Base-by-base conservation (phyloP, 257 asterid species). In the Solanum chmielewskii region DNA sequence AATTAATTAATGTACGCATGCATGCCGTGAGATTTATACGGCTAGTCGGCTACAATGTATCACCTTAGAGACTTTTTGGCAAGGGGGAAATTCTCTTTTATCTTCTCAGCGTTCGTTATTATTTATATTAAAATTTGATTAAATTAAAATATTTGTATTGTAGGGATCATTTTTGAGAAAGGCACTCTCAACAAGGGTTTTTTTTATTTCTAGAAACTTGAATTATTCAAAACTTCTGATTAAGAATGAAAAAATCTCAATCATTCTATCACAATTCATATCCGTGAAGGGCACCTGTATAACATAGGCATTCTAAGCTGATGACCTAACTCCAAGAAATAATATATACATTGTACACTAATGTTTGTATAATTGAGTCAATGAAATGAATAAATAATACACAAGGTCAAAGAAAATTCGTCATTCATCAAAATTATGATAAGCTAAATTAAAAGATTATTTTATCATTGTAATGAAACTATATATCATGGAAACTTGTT, bases 141-240 rank as follows among this genome's bases (percentile, higher is more conserved):
- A 70, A 70, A 70, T 16, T 4, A 31, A 0, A 29, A 68, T 70
- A 8, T 2, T 2, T 2, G 0, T 0, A 16, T 31, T 31, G 0
- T 0, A 15, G 0, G 12, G 2, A 16, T 16, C 0, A 7, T 69
- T 69, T 6, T 0, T 15, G 1, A 9, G 2, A 1, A 4, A 8
- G 15, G 3, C 0, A 0, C n/a, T 69, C 2, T 0, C 3, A 29
- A 69, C 10, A 15, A 29, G 10, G 1, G 3, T 68, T 27, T 69
- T 4, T 4, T 7, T 14, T 7, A 29, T 69, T 14, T 29, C 0
- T 31, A 69, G 0, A 10, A 6, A 29, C 4, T 31, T 1, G 1
- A 70, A 70, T 2, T 3, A 0, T 0, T 62, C 1, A 20, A 31
- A 7, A 69, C 4, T 0, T 69, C 23, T 69, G 1, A 16, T 69